A percentile compares a stretch with the other conserved stretches of the same genome.
These are phyloP conservation scores for Pseudotulostoma volvatum DNA, from an alignment of 495 filamentous ascomycete genomes.

Conservation along the genomic window DNA sequence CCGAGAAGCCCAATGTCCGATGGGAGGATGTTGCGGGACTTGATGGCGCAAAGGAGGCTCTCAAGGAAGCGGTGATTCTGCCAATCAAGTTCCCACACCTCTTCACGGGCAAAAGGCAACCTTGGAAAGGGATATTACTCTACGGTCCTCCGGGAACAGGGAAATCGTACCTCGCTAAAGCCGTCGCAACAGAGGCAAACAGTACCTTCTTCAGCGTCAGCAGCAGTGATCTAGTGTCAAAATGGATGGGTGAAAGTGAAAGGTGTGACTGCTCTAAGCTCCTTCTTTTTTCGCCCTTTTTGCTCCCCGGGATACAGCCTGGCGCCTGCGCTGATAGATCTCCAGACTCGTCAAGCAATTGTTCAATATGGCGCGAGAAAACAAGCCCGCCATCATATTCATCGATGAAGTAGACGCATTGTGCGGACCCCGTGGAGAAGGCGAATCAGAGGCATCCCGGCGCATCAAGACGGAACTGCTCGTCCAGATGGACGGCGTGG, in stretches of 20 bases:
- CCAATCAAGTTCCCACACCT: slow-evolving; percentile 97
- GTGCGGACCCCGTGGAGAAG: slow-evolving; percentile 90
- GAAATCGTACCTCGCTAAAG: slow-evolving; percentile 93
- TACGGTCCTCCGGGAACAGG: slow-evolving; percentile 95
- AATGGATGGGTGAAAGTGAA: slow-evolving; percentile 99
- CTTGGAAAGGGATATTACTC: slow-evolving; percentile 94
- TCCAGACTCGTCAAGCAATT: slow-evolving; percentile 84
- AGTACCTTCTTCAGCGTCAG: slow-evolving; percentile 99
- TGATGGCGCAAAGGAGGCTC: slow-evolving; percentile 84
- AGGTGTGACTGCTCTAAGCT: slow-evolving; percentile 25
- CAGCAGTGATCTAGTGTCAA: slow-evolving; percentile 88
- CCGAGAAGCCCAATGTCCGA: slow-evolving; percentile 84
- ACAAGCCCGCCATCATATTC: slow-evolving; percentile 96
- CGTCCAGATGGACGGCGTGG: slow-evolving; percentile 98
- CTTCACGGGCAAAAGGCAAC: slow-evolving; percentile 91
- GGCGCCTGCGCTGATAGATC: too few relatives aligned
- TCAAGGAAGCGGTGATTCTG: slow-evolving; percentile 93
- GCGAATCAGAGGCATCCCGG: slow-evolving; percentile 90
- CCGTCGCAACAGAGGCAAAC: slow-evolving; percentile 94
- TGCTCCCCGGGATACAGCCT: too few relatives aligned
- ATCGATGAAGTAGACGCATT: slow-evolving; percentile 98
- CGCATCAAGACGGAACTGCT: slow-evolving; percentile 97
- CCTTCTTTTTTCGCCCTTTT: too few relatives aligned
- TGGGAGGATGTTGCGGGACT: slow-evolving; percentile 99
- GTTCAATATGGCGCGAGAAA: slow-evolving; percentile 96